Conservation (phyloP, 116 monocot species). For the Trichopus zeylanicus region DNA sequence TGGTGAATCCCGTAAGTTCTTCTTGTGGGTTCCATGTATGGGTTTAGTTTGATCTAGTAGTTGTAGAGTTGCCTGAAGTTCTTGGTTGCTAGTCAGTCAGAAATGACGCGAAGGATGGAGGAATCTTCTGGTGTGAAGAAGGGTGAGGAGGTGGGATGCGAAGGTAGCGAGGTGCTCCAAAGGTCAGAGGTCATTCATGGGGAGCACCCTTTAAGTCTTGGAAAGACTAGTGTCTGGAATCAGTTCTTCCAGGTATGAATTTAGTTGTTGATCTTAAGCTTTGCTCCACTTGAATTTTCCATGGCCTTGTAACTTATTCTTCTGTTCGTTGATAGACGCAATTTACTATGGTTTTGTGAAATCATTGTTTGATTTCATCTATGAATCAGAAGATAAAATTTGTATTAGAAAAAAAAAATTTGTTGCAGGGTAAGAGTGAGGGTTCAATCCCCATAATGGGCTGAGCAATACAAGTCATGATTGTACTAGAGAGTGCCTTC, state of each 20-base stretch:
- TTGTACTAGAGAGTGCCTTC: too few relatives aligned
- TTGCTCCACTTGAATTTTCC: not conserved
- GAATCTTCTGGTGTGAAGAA: slow-evolving; percentile 19
- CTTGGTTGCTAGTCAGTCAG: slow-evolving; percentile 48
- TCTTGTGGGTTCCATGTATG: not conserved
- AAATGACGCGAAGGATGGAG: slow-evolving; percentile 56
- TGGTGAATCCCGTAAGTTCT: slow-evolving; percentile 63
- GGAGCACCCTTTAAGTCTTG: slow-evolving; percentile 72
- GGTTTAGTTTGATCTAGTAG: not conserved
- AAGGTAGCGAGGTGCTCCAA: slow-evolving; percentile 23
- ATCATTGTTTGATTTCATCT: too few relatives aligned
- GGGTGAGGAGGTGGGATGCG: slow-evolving; percentile 16
- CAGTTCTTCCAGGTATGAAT: slow-evolving; percentile 64
- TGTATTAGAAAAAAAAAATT: too few relatives aligned
- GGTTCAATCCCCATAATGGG: too few relatives aligned
- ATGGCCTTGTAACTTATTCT: not conserved
- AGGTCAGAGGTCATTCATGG: slow-evolving; percentile 45
- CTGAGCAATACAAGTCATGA: too few relatives aligned
- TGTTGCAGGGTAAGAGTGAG: too few relatives aligned
- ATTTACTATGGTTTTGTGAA: not conserved
- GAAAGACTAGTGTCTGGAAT: slow-evolving; percentile 65
- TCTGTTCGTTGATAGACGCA: not conserved
- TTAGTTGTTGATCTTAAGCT: not conserved
- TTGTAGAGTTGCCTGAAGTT: slow-evolving; percentile 15
- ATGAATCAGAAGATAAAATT: too few relatives aligned